Evolutionary conservation across 2,329 filamentous ascomycete species (phyloP), one percentile per base, ranked within the genome.

Genomic region (Ceratocystis alfenasii): DNA sequence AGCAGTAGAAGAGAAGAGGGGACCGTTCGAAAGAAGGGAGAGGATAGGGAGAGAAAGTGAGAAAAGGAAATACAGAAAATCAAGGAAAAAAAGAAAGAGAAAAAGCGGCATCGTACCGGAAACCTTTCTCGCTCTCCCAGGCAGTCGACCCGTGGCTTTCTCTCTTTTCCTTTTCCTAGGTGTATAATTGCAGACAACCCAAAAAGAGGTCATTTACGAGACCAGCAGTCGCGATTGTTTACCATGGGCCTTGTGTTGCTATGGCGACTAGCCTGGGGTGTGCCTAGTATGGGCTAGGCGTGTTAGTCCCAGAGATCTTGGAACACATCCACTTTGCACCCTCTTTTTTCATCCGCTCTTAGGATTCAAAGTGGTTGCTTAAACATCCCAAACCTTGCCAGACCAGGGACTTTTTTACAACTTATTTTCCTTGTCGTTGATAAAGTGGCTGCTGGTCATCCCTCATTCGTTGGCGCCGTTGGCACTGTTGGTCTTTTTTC

Each of bases 201-300:
- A 46, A 48, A 63, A 63, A 30, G 61, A 62, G 17, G 60, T n/a
- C 33, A 25, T 62, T 45, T 62, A 10, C 15, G 17, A 53, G 48
- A 53, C 46, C 61, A 46, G 8, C n/a, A 62, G 44, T 63, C 61
- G 61, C 61, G 61, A 63, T 59, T 63, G 61, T 63, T 63, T 63
- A 63, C 22, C 48, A 22, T 63, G 10, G 41, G 44, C 17, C 33
- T 44, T 20, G 10, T 33, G 61, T 63, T 63, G 61, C 61, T 3
- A 63, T 63, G 44, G 61, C 36, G 41, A 63, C 30, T 59, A 15
- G 17, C 25, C 55, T 30, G 55, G 55, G 55, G 55, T 59, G 55
- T 7, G 55, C 3, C 55, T 59, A 59, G 55, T 12, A 30, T 30
- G 30, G 28, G 44, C 61, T 33, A 33, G 44, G 44, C 44, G 61